phyloP scores from a whole-genome alignment of 2,329 filamentous ascomycete species.

The Claviceps capensis region DNA sequence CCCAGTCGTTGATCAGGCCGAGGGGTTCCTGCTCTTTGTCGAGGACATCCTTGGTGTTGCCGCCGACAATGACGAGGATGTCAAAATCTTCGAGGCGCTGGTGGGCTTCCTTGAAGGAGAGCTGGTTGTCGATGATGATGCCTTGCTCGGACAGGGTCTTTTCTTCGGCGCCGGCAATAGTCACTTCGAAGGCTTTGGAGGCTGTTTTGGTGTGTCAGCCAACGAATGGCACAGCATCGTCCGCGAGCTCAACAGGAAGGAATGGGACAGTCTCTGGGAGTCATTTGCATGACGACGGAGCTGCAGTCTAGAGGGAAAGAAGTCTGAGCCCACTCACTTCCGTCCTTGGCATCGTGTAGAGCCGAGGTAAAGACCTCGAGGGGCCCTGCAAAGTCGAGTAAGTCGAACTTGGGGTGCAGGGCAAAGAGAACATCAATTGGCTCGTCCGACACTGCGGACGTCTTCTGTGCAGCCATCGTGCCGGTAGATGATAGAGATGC shows the following conservation, averaged over 20 bases:
- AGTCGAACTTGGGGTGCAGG: constrained; percentile 45
- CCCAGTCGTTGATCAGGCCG: constrained; percentile 59
- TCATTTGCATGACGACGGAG: too few species aligned
- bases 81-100: constrained; percentile 64
- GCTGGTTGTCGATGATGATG: constrained; percentile 57
- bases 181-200: constrained; percentile 45
- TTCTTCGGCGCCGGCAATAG: constrained; percentile 38
- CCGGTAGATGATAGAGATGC: constrained; percentile 6
- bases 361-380: constrained; percentile 37
- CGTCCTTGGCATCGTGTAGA: constrained; percentile 38
- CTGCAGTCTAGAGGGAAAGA: too few species aligned
- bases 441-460: constrained; percentile 41
- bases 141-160: constrained; percentile 48
- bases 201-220: constrained; percentile 19
- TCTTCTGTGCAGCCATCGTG: constrained; percentile 45
- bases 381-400: constrained; percentile 44
- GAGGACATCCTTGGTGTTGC: constrained; percentile 48
- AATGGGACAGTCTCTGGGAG: too few species aligned
- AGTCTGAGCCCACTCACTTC: constrained; percentile 21
- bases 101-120: constrained; percentile 66
- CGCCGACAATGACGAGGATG: constrained; percentile 65
- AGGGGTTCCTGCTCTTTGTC: constrained; percentile 57
- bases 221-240: neutral
- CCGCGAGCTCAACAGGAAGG: too few species aligned
- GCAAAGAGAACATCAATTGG: constrained; percentile 47